Evolutionary conservation across 768 basidiomycete species (phyloP), one percentile per base, ranked within the genome.

Genomic region (Suillus occidentalis): DNA sequence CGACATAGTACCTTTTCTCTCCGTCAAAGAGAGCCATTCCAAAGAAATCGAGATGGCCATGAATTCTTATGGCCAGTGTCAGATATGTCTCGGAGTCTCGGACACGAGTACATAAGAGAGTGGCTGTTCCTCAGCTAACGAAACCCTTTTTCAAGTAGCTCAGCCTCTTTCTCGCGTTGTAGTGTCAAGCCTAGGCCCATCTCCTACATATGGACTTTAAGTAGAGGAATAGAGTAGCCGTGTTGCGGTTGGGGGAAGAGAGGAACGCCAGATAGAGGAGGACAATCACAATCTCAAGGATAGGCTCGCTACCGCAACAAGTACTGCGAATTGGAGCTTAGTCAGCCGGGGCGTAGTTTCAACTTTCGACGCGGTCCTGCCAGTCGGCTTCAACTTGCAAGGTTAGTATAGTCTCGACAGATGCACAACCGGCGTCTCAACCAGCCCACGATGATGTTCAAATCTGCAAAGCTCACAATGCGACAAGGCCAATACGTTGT

Each of bases 331-430:
- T 28, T 31, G 31, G 31, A 31, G 31, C 31, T 31, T 31, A 31
- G 31, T 31, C 31, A 31, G 31, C 4, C 31, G 31, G 4, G 31
- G 31, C 31, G 31, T 4, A 4, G 31, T 4, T 31, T 3, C n/a
- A n/a, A n/a, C n/a, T 31, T 31, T 31, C 4, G 31, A 31, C 31
- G 31, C 31, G 31, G 88, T 4, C 0, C 3, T n/a, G n/a, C n/a
- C n/a, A n/a, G n/a, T n/a, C n/a, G n/a, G n/a, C n/a, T n/a, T n/a
- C n/a, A n/a, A n/a, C n/a, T n/a, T n/a, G n/a, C n/a, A n/a, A n/a
- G n/a, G n/a, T n/a, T n/a, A n/a, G n/a, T 70, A 74, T 94, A 95
- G 37, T 85, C 77, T 6, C 87, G 87, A 6, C 89, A 89, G 39
- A 79, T 75, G 1, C 28, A 89, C 77, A 3, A 81, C 81, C 0